Evolutionary conservation across 2,329 filamentous ascomycete genomes (phyloP).

Genomic region (Xylariaceae sp.): DNA sequence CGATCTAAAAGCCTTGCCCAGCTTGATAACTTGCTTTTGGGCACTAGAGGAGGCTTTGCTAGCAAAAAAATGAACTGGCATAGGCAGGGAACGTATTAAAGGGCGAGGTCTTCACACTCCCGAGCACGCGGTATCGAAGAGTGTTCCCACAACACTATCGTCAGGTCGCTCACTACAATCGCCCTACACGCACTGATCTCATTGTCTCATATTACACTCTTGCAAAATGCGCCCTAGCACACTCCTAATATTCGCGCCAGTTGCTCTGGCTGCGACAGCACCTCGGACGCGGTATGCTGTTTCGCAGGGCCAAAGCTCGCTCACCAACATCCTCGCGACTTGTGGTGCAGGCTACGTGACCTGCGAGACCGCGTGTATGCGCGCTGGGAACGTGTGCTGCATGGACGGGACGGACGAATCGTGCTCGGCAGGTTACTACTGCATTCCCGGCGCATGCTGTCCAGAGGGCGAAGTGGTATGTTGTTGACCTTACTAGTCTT

Average conservation of each 20-base stretch:
- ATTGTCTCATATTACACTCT: not conserved
- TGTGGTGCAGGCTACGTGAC: constrained; percentile 25
- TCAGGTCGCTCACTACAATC: not conserved
- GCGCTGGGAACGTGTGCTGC: constrained; percentile 28
- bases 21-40: not conserved
- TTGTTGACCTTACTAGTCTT: no score
- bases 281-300: constrained; percentile 17
- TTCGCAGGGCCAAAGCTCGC: constrained; percentile 23
- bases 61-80: not conserved
- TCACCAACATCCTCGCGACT: constrained; percentile 27
- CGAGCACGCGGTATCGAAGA: not conserved
- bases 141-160: not conserved
- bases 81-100: not conserved
- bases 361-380: constrained; percentile 37
- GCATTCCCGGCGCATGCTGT: constrained; percentile 34
- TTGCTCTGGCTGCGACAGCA: constrained; percentile 23
- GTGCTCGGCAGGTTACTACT: constrained; percentile 32
- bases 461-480: constrained; percentile 30
- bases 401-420: constrained; percentile 36
- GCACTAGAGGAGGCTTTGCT: not conserved
- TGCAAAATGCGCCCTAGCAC: constrained; percentile 27
- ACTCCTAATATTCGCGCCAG: constrained; percentile 30
- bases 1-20: not conserved
- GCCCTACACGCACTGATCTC: not conserved
- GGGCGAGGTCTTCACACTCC: not conserved